Percentiles rank a stretch among this genome's conserved stretches.
These are phyloP conservation scores for Starmerella bombi DNA, from an alignment of 805 yeast genomes.

Conservation along the genomic window DNA sequence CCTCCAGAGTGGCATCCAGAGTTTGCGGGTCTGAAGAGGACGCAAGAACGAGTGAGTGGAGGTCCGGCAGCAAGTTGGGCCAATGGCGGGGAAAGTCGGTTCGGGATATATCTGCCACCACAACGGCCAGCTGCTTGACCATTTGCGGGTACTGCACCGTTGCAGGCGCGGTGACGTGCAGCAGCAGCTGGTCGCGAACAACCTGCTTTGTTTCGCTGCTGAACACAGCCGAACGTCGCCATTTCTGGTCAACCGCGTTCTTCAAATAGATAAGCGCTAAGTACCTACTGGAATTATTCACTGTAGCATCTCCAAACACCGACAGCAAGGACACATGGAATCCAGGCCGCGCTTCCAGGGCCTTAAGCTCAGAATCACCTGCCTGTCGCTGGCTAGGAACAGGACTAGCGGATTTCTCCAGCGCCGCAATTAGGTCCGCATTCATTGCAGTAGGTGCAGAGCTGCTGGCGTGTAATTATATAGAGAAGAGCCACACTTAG, in stretches of 20 bases:
- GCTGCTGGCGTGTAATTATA: background rate
- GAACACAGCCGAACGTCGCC: conserved; percentile 59
- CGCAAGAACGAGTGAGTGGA: conserved; percentile 12
- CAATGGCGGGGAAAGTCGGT: conserved; percentile 79
- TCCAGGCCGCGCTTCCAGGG: conserved; percentile 8
- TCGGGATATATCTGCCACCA: conserved; percentile 64
- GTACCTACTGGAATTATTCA: conserved; percentile 46
- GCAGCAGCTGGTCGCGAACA: conserved; percentile 9
- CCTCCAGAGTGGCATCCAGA: conserved; percentile 49
- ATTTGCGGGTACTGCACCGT: conserved; percentile 35
- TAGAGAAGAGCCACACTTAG: too few species aligned
- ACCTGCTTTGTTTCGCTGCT: conserved; percentile 60
- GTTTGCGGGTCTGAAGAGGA: conserved; percentile 14
- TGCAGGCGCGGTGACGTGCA: conserved; percentile 35
- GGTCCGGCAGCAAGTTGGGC: conserved; percentile 66
- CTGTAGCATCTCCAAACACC: conserved; percentile 21
- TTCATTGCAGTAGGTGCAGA: background rate
- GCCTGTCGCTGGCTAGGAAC: conserved; percentile 14
- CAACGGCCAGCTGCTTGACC: conserved; percentile 71
- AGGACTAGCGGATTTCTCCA: conserved; percentile 16
- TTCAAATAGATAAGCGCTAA: conserved; percentile 76
- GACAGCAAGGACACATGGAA: conserved; percentile 14
- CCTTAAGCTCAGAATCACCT: conserved; percentile 15
- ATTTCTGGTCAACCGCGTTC: conserved; percentile 70
- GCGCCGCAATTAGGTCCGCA: conserved; percentile 18